Base-by-base conservation (phyloP, 2,329 filamentous ascomycete genomes). In the Diaporthe eres region DNA sequence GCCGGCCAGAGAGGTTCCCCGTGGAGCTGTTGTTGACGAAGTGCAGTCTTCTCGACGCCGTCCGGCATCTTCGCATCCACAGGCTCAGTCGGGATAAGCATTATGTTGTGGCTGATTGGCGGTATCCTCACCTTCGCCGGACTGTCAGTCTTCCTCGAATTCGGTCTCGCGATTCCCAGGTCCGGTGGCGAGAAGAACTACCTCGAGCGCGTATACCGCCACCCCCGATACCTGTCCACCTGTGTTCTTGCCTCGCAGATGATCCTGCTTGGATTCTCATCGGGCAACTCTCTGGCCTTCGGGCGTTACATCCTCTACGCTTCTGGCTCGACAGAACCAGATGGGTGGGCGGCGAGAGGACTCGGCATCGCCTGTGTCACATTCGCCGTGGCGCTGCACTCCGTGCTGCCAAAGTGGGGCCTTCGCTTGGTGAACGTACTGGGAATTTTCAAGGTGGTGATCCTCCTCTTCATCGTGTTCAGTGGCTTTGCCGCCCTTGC, bases 161-260 rank as follows among this genome's bases (percentile, higher is more conserved):
- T 92, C 78, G 91, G 91, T 34, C 86, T 91, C 5, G 90, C 89
- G 5, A 91, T 92, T 49, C 91, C 91, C 3, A 85, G 88, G 49
- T 91, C 89, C 19, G 91, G 91, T 19, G 91, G 91, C 28, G 91
- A 92, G 77, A 93, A 93, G 85, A 91, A 92, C 81, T 93, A 93
- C 80, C 88, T 93, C 65, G 91, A 93, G 79, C 86, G 89, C n/a
- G 89, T 91, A 22, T 92, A 92, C 82, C 86, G 86, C 2, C 87
- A 85, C 31, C 91, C 91, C 0, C 88, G 87, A 74, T 91, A 91
- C 81, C 82, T 93, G 1, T 88, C 90, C 0, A 91, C 90, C 0
- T 90, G 89, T 77, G 86, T 92, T 2, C 85, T 92, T 47, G 90
- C 90, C 4, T 84, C 90, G 1, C 90, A 92, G 81, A 91, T 92